Conservation (phyloP, 306 rosid species). For the Macrotyloma uniflorum region DNA sequence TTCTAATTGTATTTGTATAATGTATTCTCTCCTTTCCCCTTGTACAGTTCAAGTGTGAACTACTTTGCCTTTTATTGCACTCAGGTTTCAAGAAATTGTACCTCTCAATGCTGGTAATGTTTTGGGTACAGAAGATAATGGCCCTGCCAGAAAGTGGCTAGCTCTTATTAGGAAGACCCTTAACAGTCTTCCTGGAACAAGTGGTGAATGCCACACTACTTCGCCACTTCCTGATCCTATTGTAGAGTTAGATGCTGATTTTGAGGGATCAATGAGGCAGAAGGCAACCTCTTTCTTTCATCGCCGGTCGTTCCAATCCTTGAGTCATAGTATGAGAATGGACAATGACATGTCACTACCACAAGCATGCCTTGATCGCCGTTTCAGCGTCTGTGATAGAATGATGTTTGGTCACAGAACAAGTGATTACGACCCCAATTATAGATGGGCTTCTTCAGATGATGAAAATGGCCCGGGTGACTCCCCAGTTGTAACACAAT, state of each 20-base stretch:
- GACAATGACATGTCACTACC: slow-evolving; percentile 73
- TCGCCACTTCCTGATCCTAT: slow-evolving; percentile 92
- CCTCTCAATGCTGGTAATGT: slow-evolving; percentile 99
- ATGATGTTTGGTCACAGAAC: slow-evolving; percentile 71
- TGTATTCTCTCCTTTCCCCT: slow-evolving; percentile 17
- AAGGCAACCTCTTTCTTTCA: slow-evolving; percentile 85
- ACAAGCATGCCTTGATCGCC: slow-evolving; percentile 78
- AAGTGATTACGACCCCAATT: slow-evolving; percentile 81
- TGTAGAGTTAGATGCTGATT: slow-evolving; percentile 83
- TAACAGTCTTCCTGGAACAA: slow-evolving; percentile 86
- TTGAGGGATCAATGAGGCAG: slow-evolving; percentile 87
- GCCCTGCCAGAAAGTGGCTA: slow-evolving; percentile 96
- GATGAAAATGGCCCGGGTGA: slow-evolving; percentile 81
- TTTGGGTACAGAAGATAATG: slow-evolving; percentile 97
- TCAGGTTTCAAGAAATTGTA: slow-evolving; percentile 98
- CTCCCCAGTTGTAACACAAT: slow-evolving; percentile 62
- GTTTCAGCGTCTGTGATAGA: slow-evolving; percentile 85
- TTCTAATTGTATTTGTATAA: slow-evolving; percentile 13
- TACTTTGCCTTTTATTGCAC: slow-evolving; percentile 24
- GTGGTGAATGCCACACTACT: slow-evolving; percentile 72
- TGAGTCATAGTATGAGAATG: slow-evolving; percentile 96
- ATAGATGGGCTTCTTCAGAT: slow-evolving; percentile 85
- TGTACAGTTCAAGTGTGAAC: slow-evolving; percentile 27
- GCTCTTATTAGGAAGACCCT: slow-evolving; percentile 87
- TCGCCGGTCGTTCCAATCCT: slow-evolving; percentile 89